A percentile compares a stretch with the other conserved stretches of the same genome.
Conservation (phyloP, 2,329 filamentous ascomycete species). For the Talaromyces sp. region DNA sequence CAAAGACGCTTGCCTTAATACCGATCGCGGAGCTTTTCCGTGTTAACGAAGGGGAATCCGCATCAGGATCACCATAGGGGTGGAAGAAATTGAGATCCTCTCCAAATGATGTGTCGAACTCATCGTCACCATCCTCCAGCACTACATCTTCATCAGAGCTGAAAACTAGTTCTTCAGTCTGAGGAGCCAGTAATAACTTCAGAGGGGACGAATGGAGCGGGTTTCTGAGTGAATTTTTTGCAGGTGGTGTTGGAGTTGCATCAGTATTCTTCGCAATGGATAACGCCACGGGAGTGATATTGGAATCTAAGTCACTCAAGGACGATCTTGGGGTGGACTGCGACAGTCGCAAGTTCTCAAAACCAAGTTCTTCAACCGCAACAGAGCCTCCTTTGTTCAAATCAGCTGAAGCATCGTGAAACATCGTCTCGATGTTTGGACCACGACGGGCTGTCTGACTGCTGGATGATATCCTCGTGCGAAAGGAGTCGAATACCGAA, state of each 20-base stretch:
- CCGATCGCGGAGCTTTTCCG: conserved; percentile 28
- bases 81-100: not conserved
- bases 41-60: conserved; percentile 20
- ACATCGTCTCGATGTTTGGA: conserved; percentile 61
- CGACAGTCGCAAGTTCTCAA: conserved; percentile 42
- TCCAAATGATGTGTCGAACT: conserved; percentile 12
- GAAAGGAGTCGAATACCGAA: conserved; percentile 60
- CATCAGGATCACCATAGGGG: conserved; percentile 14
- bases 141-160: conserved; percentile 1
- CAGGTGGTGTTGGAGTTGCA: conserved; percentile 11
- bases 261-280: conserved; percentile 14
- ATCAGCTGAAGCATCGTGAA: conserved; percentile 51
- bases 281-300: conserved; percentile 13
- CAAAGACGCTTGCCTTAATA: conserved; percentile 57
- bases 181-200: not conserved
- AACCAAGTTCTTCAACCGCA: conserved; percentile 48
- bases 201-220: conserved; percentile 2
- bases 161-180: not conserved
- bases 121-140: conserved; percentile 1
- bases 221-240: not conserved
- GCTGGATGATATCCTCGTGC: conserved; percentile 56
- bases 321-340: conserved; percentile 24
- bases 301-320: conserved; percentile 23
- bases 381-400: conserved; percentile 41
- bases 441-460: conserved; percentile 52